phyloP scores from a whole-genome alignment of 202 grass and related monocot species.

The Schoenoplectus tabernaemontani region DNA sequence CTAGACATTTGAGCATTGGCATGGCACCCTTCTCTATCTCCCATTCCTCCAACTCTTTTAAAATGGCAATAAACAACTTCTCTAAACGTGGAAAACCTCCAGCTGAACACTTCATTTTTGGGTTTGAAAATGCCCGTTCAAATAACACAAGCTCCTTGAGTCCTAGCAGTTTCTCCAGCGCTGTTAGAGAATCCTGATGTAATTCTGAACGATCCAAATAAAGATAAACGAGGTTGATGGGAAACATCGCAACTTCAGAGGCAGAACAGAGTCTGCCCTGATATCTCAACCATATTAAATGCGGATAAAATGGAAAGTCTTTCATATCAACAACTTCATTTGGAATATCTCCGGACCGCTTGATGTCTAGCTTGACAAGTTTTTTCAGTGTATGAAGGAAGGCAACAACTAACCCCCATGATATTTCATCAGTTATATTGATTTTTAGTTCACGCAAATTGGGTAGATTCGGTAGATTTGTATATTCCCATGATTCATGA shows the following conservation, averaged over 20 bases:
- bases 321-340: not conserved
- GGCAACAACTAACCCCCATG: not conserved
- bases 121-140: fast-evolving
- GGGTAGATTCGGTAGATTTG: not conserved
- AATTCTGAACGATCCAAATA: fast-evolving
- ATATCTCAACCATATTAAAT: not conserved
- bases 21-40: not conserved
- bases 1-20: not conserved
- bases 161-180: not conserved
- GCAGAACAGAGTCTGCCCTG: not conserved
- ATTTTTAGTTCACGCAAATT: not conserved
- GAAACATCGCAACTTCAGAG: not conserved
- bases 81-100: not conserved
- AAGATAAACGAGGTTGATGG: not conserved
- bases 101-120: not conserved
- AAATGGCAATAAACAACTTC: fast-evolving
- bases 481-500: not conserved
- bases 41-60: not conserved
- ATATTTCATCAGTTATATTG: too few species aligned
- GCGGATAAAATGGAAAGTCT: not conserved
- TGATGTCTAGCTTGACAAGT: not conserved
- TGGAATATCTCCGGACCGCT: too few species aligned
- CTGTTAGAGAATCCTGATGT: not conserved
- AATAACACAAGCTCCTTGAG: not conserved
- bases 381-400: not conserved